Evolutionary conservation across 192 early-diverging fungal species (phyloP).

Genomic region (Coemansia sp.): DNA sequence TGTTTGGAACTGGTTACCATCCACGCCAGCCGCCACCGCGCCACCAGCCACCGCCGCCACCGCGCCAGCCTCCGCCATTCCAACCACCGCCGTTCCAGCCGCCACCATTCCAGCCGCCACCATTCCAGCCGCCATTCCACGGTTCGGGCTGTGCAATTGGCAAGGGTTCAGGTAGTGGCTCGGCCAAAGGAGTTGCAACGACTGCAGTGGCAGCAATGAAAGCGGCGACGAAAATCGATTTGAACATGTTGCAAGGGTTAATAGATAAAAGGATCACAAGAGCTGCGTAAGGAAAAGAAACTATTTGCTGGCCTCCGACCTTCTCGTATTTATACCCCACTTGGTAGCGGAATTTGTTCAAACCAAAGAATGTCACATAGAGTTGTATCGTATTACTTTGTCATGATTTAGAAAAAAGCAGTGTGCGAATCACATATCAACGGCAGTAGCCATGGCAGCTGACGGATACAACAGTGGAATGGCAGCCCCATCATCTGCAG

Average conservation of each 20-base stretch:
- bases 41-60: too few relatives aligned
- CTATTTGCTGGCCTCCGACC: background rate
- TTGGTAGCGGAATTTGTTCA: background rate
- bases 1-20: too few relatives aligned
- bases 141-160: background rate
- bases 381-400: background rate
- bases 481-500: background rate
- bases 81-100: background rate
- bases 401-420: background rate
- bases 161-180: background rate
- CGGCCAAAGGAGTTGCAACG: background rate
- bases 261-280: background rate
- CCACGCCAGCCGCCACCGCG: too few relatives aligned
- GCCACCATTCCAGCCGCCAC: background rate
- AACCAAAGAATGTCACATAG: background rate
- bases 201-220: background rate
- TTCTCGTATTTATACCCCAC: background rate
- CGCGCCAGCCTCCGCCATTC: too few relatives aligned
- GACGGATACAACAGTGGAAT: background rate
- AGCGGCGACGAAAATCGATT: background rate
- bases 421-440: background rate
- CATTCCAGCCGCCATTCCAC: too few relatives aligned
- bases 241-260: background rate
- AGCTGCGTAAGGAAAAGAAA: background rate
- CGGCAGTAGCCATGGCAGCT: background rate